phyloP scores from a whole-genome alignment of 164 flowering plant species.

The Liquidambar formosana region DNA sequence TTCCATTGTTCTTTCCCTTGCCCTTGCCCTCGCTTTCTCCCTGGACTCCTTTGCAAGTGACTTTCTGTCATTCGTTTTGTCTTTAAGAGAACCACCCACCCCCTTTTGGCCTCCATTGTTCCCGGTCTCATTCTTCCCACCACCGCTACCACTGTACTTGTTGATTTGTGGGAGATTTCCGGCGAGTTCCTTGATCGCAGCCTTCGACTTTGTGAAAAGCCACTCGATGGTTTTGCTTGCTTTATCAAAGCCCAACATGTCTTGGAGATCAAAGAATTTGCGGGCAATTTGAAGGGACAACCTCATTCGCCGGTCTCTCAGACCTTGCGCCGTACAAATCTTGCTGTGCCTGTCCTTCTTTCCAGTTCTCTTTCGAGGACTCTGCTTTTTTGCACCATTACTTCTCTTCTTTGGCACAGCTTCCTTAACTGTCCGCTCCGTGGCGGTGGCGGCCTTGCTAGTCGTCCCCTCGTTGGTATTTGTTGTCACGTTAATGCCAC shows the following conservation, averaged over 20 bases:
- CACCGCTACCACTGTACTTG: neutral
- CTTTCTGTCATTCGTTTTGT: slow-evolving; percentile 7
- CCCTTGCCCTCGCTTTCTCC: slow-evolving; percentile 38
- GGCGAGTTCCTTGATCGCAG: slow-evolving; percentile 28
- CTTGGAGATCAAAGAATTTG: slow-evolving; percentile 42
- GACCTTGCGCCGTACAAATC: slow-evolving; percentile 39
- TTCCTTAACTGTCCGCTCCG: too few relatives aligned
- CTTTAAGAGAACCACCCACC: neutral
- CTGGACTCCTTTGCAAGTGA: slow-evolving; percentile 25
- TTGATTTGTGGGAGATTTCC: slow-evolving; percentile 10
- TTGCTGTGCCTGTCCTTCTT: slow-evolving; percentile 44
- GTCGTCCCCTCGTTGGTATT: neutral
- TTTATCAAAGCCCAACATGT: slow-evolving; percentile 39
- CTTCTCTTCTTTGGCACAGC: slow-evolving; percentile 15
- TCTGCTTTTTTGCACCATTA: neutral
- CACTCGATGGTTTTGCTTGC: slow-evolving; percentile 45
- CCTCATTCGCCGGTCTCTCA: slow-evolving; percentile 41
- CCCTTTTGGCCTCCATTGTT: neutral
- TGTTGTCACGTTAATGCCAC: neutral
- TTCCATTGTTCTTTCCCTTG: slow-evolving; percentile 35
- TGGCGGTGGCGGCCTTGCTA: neutral
- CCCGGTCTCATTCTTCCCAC: slow-evolving; percentile 6
- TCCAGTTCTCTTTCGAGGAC: slow-evolving; percentile 20
- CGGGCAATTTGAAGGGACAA: slow-evolving; percentile 37
- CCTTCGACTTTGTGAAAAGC: slow-evolving; percentile 34